Evolutionary conservation across 2,329 filamentous ascomycete species (phyloP), one percentile per base, ranked within the genome.

Genomic region (Penicillium sp.): DNA sequence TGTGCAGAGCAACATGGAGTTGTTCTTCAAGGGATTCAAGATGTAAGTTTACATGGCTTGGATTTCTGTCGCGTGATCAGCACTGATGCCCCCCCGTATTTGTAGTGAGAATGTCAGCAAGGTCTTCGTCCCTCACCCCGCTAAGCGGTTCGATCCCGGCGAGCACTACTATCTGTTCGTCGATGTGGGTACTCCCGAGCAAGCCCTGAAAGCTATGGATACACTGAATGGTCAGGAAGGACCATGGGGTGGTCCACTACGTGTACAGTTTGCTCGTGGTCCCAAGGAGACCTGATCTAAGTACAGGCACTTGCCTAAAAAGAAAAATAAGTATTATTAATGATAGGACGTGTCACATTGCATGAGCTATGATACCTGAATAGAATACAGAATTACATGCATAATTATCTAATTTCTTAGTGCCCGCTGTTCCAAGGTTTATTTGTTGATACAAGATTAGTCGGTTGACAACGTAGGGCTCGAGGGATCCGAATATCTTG

Each of bases 91-190:
- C 3, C 3, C 10, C 15, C 12, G 0, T 47, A 3, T 23, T n/a
- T 31, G 51, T 50, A 77, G 75, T 60, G 73, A 77, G 64, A 77
- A 76, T 51, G 74, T 82, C 56, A 81, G 76, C 68, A 82, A 81
- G 67, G 67, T 81, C 44, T 88, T 83, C 77, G 87, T 80, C 47
- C 84, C 81, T 61, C 86, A 79, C 68, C 85, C 76, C 66, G 84
- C 73, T 66, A 87, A 79, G 57, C 77, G 75, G 27, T 70, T 76
- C n/a, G 76, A 78, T 41, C 75, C 78, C 0, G 84, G 83, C 31
- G 81, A 84, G 61, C 80, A 85, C 66, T 82, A 88, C 72, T 88
- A 85, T 71, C 84, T 84, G 64, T 89, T 88, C 58, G 83, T 89
- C n/a, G 85, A 89, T 65, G 81, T 89, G 55, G 76, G 75, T 48